Evolutionary conservation across 78 protist genomes (phyloP).

Genomic region (Guillardia theta): DNA sequence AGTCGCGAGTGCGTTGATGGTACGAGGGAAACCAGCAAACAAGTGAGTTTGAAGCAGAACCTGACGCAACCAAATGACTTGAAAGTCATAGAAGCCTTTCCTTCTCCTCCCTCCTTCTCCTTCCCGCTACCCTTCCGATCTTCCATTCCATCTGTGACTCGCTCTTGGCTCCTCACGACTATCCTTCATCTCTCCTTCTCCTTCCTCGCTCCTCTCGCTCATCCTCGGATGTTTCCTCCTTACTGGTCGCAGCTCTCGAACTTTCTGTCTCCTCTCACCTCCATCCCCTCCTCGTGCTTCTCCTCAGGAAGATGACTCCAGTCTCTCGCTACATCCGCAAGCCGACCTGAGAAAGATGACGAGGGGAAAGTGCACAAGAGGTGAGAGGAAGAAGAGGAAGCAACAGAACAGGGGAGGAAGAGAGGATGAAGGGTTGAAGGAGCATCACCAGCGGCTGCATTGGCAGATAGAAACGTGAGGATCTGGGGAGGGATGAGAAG

Average conservation of each 20-base stretch:
- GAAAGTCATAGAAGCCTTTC: neutral
- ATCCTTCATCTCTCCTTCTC: no score
- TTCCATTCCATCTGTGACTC: neutral
- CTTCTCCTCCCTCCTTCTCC: no score
- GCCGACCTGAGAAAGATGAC: neutral
- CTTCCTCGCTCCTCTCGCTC: no score
- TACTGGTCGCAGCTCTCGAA: no score
- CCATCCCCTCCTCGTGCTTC: neutral
- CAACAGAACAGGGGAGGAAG: no score
- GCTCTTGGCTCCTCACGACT: no score
- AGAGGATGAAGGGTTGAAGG: no score
- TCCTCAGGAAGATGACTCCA: neutral
- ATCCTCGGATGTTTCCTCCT: no score
- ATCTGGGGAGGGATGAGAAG: neutral
- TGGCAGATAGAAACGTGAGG: neutral
- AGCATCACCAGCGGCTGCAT: neutral
- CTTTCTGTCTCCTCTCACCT: neutral
- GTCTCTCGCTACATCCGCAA: neutral
- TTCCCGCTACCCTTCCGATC: neutral
- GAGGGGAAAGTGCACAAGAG: neutral
- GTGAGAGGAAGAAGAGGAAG: neutral
- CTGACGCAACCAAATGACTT: neutral
- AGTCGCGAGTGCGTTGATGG: neutral
- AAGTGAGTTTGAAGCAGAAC: neutral
- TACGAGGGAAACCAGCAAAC: neutral